Evolutionary conservation across 768 basidiomycete species (phyloP).

Genomic region (Tulasnella sp.): DNA sequence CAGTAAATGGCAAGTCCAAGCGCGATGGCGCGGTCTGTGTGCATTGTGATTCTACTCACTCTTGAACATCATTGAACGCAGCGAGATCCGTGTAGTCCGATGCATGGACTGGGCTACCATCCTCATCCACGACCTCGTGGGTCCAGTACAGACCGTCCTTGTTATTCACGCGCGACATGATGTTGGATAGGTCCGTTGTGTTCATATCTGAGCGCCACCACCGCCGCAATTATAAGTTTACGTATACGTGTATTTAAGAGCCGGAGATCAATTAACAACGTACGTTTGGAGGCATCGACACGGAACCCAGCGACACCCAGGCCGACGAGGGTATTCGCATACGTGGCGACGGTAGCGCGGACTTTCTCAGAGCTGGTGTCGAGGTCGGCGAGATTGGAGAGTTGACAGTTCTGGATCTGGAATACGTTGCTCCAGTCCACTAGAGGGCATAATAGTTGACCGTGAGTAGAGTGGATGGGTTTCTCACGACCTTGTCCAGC

Average conservation of each 20-base stretch:
- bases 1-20: too few relatives aligned
- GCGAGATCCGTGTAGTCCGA: constrained; percentile 35
- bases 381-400: constrained; percentile 26
- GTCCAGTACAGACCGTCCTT: background rate
- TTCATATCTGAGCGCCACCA: constrained; percentile 54
- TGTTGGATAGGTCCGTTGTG: constrained; percentile 34
- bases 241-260: too few relatives aligned
- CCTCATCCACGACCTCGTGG: constrained; percentile 29
- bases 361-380: constrained; percentile 55
- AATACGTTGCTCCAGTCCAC: constrained; percentile 15
- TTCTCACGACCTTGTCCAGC: background rate
- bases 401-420: constrained; percentile 19
- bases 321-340: constrained; percentile 48
- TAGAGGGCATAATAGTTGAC: background rate
- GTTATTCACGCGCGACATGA: background rate
- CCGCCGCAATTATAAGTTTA: constrained; percentile 30
- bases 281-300: constrained; percentile 15
- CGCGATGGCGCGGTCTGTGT: background rate
- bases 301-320: constrained; percentile 34
- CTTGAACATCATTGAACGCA: constrained; percentile 43
- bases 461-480: background rate
- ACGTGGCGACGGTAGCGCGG: constrained; percentile 40
- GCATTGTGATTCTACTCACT: too few relatives aligned
- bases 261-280: too few relatives aligned
- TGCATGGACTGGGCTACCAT: constrained; percentile 39